Conservation (phyloP, 2,329 filamentous ascomycete species). For the Fusarium tjaetaba region DNA sequence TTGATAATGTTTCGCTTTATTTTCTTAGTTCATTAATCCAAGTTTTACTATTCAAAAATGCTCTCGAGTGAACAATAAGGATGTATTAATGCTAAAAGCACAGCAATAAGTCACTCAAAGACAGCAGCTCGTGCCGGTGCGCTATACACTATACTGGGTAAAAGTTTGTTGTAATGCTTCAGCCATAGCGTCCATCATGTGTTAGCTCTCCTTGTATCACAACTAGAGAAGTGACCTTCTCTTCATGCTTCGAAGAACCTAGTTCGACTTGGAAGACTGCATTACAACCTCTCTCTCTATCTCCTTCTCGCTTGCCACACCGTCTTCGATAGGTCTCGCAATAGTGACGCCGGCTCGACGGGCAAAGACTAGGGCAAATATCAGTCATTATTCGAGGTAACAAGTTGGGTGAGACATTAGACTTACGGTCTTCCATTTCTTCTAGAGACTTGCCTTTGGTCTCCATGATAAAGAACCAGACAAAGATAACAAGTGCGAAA, state of each 20-base stretch:
- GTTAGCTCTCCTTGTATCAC: neutral
- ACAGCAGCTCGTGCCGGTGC: too few species aligned
- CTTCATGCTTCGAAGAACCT: neutral
- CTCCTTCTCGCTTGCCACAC: neutral
- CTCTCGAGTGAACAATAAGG: neutral
- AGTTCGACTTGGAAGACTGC: neutral
- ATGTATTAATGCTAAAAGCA: rapidly evolving
- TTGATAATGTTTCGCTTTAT: neutral
- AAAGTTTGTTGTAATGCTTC: neutral
- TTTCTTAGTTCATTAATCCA: neutral
- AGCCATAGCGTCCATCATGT: neutral
- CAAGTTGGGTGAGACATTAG: neutral
- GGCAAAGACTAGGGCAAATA: neutral
- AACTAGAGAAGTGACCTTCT: too few species aligned
- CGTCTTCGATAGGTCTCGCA: neutral
- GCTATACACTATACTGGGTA: neutral
- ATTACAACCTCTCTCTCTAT: neutral
- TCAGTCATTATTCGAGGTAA: neutral
- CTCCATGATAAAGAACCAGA: neutral
- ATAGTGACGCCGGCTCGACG: neutral
- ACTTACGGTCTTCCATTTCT: neutral
- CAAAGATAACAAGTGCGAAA: neutral
- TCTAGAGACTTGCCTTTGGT: neutral
- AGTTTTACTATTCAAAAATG: neutral
- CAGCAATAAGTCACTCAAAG: neutral